A percentile compares a stretch with the other conserved stretches of the same genome.
phyloP scores from a whole-genome alignment of 352 stramenopile species.

The Globisporangium mamillatum region DNA sequence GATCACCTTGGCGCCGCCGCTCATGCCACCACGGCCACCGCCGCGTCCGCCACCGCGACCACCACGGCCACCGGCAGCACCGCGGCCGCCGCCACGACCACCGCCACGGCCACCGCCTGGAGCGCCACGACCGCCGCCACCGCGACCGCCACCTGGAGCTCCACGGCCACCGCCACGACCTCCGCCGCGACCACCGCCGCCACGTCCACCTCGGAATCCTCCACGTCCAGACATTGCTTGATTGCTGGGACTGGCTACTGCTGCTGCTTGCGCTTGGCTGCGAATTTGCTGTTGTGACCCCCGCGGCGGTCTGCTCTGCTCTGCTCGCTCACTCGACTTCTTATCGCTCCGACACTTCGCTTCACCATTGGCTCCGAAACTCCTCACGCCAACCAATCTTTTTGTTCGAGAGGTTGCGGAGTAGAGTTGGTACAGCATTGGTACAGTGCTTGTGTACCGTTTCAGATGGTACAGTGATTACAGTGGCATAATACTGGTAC shows the following conservation, averaged over 20 bases:
- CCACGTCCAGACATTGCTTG: constrained; percentile 21
- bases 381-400: constrained; percentile 9
- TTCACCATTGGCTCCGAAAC: constrained; percentile 2
- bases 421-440: not conserved
- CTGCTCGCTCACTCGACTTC: not conserved
- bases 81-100: constrained; percentile 29
- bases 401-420: constrained; percentile 5
- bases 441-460: not conserved
- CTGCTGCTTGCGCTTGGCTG: constrained; percentile 1
- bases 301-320: not conserved
- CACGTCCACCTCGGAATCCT: constrained; percentile 33
- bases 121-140: constrained; percentile 35
- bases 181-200: constrained; percentile 54
- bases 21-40: constrained; percentile 87
- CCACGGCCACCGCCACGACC: constrained; percentile 42
- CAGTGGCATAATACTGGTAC: not conserved
- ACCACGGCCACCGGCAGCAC: constrained; percentile 37
- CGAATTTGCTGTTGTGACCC: constrained; percentile 8
- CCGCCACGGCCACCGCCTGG: constrained; percentile 37
- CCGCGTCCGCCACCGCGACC: constrained; percentile 60
- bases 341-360: not conserved
- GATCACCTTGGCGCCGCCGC: constrained; percentile 95
- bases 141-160: constrained; percentile 3
- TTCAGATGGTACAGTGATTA: not conserved
- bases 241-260: not conserved